Percentiles rank a stretch among this genome's conserved stretches.
phyloP scores from a whole-genome alignment of 148 eudicot species.

The Spergularia marina region DNA sequence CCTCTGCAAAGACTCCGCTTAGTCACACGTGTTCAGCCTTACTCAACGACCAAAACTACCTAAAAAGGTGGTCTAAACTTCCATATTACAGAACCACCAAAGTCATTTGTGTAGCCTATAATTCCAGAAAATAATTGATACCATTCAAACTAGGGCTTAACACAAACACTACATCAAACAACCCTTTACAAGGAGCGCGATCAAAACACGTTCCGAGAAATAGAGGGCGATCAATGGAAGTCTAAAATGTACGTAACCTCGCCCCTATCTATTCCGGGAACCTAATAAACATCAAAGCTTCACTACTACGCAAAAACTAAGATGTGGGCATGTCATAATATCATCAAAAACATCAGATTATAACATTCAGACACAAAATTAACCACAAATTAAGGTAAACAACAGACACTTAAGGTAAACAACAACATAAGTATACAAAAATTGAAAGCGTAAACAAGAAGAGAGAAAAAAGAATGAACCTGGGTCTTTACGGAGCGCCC shows the following conservation, averaged over 20 bases:
- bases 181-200: background rate
- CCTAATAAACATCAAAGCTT: background rate
- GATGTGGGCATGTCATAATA: background rate
- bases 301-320: background rate
- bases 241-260: too few species aligned
- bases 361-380: too few species aligned
- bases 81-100: too few species aligned
- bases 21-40: too few species aligned
- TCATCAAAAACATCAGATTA: background rate
- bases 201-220: background rate
- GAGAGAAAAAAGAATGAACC: conserved; percentile 26
- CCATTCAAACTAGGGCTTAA: background rate
- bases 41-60: too few species aligned
- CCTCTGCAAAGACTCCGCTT: too few species aligned
- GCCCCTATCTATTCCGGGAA: too few species aligned
- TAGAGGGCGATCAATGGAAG: too few species aligned
- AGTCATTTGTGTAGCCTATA: background rate
- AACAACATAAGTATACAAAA: background rate
- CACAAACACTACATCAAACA: background rate
- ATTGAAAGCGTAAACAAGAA: background rate
- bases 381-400: too few species aligned
- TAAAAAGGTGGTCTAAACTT: too few species aligned
- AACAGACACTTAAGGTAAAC: background rate
- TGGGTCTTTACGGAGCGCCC: conserved; percentile 71
- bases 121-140: background rate